A percentile compares a stretch with the other conserved stretches of the same genome.
These are phyloP conservation scores for Candida neerlandica DNA, from an alignment of 1,139 yeast genomes.

Conservation along the genomic window DNA sequence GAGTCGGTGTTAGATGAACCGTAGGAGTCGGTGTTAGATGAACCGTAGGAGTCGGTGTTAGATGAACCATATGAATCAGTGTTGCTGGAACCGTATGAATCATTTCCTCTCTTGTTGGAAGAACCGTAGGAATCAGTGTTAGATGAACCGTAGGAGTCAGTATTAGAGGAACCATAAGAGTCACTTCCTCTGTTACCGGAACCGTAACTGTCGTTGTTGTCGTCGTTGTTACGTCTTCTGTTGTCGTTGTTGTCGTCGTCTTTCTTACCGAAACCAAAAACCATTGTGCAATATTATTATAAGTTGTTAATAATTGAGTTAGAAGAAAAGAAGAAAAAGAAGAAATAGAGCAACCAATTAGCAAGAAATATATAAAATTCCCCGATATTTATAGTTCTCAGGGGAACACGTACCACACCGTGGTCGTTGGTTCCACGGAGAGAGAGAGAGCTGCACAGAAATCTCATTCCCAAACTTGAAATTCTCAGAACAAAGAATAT, in stretches of 20 bases:
- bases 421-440: not conserved
- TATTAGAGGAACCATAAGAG: conserved; percentile 14
- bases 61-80: conserved; percentile 25
- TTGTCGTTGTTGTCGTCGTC: conserved; percentile 14
- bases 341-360: not conserved
- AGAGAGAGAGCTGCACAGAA: not conserved
- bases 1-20: conserved; percentile 23
- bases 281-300: conserved; percentile 22
- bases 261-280: conserved; percentile 31
- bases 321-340: not conserved
- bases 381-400: too few species aligned
- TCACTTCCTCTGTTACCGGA: conserved; percentile 13
- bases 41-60: conserved; percentile 23
- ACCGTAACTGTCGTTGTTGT: conserved; percentile 15
- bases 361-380: too few species aligned
- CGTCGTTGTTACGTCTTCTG: conserved; percentile 10
- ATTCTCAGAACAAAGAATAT: not conserved
- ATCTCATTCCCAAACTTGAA: not conserved
- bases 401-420: too few species aligned
- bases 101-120: conserved; percentile 16
- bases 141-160: conserved; percentile 21
- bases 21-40: conserved; percentile 22
- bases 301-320: not conserved
- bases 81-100: conserved; percentile 17
- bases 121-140: conserved; percentile 16